Evolutionary conservation across 192 early-diverging fungal species (phyloP).

Genomic region (Physocladia obscura): DNA sequence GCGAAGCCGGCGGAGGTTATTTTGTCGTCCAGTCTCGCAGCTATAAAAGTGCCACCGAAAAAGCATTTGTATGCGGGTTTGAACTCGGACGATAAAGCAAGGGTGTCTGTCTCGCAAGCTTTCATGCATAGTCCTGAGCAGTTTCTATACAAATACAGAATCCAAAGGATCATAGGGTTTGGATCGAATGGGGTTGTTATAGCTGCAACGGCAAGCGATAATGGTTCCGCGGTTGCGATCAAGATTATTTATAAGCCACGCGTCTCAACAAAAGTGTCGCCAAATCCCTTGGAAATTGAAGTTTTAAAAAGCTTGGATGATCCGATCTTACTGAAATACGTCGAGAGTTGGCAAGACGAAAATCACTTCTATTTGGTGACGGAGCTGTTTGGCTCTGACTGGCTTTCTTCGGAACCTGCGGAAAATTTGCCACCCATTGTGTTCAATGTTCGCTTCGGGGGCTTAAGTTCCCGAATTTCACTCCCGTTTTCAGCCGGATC

Average conservation of each 20-base stretch:
- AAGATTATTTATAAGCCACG: conserved; percentile 19
- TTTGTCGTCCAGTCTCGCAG: not conserved
- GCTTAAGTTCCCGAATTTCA: not conserved
- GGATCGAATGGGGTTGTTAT: conserved; percentile 25
- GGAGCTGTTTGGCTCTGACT: conserved; percentile 18
- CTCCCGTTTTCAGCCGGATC: not conserved
- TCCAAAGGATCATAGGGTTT: conserved; percentile 21
- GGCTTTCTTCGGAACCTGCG: not conserved
- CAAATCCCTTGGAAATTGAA: not conserved
- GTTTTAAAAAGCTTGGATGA: not conserved
- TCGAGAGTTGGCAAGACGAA: conserved; percentile 2
- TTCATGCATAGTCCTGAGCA: not conserved
- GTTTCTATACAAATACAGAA: not conserved
- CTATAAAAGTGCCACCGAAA: not conserved
- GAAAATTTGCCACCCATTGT: not conserved
- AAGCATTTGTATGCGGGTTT: conserved; percentile 1
- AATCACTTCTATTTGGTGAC: conserved; percentile 26
- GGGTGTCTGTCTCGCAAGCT: conserved; percentile 9
- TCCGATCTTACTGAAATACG: not conserved
- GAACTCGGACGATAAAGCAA: conserved; percentile 1
- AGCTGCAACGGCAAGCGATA: not conserved
- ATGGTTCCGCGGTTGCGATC: not conserved
- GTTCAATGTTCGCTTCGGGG: not conserved
- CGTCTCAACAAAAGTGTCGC: not conserved
- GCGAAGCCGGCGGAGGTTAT: not conserved